phyloP scores from a whole-genome alignment of 257 asterid species.

The Ocimum tenuiflorum region DNA sequence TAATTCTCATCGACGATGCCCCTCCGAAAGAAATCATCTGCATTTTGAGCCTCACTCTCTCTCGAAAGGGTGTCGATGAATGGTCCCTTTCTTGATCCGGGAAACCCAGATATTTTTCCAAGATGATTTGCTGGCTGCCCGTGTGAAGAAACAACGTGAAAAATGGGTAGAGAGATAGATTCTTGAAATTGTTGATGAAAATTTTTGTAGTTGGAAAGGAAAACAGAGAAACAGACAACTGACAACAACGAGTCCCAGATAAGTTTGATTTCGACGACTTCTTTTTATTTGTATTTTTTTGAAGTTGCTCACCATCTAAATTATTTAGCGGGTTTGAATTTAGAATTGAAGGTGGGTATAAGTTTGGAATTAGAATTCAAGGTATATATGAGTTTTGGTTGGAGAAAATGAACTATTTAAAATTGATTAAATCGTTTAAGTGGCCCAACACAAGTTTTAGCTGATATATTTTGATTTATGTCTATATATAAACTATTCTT shows the following conservation, averaged over 20 bases:
- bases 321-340: too few species aligned
- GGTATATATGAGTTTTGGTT: too few species aligned
- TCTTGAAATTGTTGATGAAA: slow-evolving; percentile 1
- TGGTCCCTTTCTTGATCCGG: not conserved
- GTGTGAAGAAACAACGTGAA: not conserved
- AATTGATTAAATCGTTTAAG: too few species aligned
- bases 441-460: too few species aligned
- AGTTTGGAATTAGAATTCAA: too few species aligned
- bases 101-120: not conserved
- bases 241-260: not conserved
- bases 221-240: not conserved
- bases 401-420: too few species aligned
- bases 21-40: slow-evolving; percentile 35
- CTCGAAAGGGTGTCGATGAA: slow-evolving; percentile 5
- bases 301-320: too few species aligned
- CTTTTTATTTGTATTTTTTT: not conserved
- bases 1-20: slow-evolving; percentile 9
- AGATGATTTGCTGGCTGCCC: too few species aligned
- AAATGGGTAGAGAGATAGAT: not conserved
- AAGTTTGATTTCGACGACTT: not conserved
- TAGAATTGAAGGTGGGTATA: too few species aligned
- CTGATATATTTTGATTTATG: too few species aligned
- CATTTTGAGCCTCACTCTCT: slow-evolving; percentile 14
- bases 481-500: too few species aligned
- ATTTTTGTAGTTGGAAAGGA: not conserved